Base-by-base conservation (phyloP, 139 green algal genomes). In the Tetraselmis chui region DNA sequence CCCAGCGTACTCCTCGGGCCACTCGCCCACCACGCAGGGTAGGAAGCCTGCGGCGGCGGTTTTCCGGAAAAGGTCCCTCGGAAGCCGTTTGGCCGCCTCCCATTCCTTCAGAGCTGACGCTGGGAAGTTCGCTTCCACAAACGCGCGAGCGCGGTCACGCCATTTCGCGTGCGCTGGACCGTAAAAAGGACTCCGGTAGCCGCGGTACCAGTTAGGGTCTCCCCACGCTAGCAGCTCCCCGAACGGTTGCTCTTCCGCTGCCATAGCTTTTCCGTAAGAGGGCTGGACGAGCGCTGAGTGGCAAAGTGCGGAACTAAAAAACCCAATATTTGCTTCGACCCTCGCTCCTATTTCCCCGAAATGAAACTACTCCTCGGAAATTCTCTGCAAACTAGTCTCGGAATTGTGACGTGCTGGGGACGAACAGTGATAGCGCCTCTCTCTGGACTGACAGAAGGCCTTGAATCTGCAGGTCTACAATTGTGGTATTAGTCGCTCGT, bases 31-130 rank as follows among this genome's bases (percentile, higher is more conserved):
- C 24, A 85, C 79, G 25, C n/a, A 81, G 25, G 81, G 81, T 0
- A 85, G 32, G 28, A 85, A 79, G 5, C 84, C 84, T 5, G 84
- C 84, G 59, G 80, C 24, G 77, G 83, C 83, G 23, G 75, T 82
- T 74, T 85, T 85, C 11, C 28, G 29, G 81, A 83, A 84, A 11
- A 88, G 29, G 31, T 88, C 84, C 75, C 59, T 58, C 28, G 84
- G 84, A 45, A 85, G 30, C 29, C 32, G 77, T 31, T 85, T 88
- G 58, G 78, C 31, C 76, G 84, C 84, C 30, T 85, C 84, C 84
- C 84, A 88, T 76, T 88, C 79, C 59, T 83, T 78, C 45, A 67
- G 45, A 28, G 26, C 26, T 77, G 32, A 45, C 28, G 81, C 77
- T 29, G 77, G 27, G 27, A 88, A 81, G 24, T 85, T 77, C 2